Conservation (phyloP, 192 early-diverging fungal species). For the Ambispora gerdemannii region DNA sequence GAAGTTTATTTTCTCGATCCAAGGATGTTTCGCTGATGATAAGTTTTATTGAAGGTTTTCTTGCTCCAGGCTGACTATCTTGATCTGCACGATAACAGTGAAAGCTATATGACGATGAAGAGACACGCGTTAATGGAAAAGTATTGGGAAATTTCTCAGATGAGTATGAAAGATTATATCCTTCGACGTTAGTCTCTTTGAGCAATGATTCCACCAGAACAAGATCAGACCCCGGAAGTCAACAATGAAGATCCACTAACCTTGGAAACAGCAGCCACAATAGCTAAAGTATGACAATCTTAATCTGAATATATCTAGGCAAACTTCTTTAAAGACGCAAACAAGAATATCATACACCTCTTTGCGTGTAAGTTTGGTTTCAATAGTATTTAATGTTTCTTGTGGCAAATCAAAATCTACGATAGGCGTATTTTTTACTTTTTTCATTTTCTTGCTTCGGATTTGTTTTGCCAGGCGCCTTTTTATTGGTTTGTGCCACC, state of each 20-base stretch:
- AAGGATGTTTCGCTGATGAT: not conserved
- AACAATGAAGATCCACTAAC: not conserved
- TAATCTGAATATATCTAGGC: not conserved
- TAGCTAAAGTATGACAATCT: not conserved
- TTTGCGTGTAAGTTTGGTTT: too few species aligned
- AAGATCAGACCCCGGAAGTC: not conserved
- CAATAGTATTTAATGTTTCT: too few species aligned
- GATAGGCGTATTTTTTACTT: too few species aligned
- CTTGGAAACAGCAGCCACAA: too few species aligned
- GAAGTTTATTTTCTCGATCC: not conserved
- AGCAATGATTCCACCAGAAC: slow-evolving; percentile 5
- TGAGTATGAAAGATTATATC: slow-evolving; percentile 7
- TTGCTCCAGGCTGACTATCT: not conserved
- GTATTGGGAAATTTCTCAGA: not conserved
- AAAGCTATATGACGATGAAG: not conserved
- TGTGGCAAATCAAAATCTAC: too few species aligned
- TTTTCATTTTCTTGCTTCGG: too few species aligned
- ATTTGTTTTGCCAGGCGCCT: too few species aligned
- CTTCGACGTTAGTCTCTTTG: not conserved
- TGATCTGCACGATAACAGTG: not conserved
- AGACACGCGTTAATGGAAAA: not conserved
- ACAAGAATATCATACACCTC: not conserved
- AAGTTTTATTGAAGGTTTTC: not conserved
- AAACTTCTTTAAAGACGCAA: not conserved
- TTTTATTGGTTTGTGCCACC: too few species aligned